phyloP scores from a whole-genome alignment of 129 eudicot species.

The Saussurea involucrata region DNA sequence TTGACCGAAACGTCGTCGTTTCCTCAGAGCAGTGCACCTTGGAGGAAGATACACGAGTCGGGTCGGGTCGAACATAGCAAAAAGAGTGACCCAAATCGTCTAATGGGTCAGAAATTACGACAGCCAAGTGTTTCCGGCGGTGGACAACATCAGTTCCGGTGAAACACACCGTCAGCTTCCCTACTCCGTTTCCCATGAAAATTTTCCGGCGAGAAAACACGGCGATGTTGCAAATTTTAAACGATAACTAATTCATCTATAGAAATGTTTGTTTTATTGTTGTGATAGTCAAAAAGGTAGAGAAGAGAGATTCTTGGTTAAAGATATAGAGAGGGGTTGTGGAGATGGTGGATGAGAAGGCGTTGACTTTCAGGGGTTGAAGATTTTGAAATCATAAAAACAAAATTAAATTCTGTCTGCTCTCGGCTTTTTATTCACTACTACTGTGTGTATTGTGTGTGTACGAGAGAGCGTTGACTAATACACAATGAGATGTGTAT shows the following conservation, averaged over 20 bases:
- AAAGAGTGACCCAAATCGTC: conserved; percentile 97
- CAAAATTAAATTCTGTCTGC: conserved; percentile 31
- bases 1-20: conserved; percentile 67
- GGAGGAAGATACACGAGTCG: conserved; percentile 47
- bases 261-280: background rate
- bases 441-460: background rate
- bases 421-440: conserved; percentile 13
- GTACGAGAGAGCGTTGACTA: conserved; percentile 41
- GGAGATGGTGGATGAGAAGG: conserved; percentile 40
- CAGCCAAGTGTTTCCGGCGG: conserved; percentile 46
- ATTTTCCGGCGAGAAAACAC: background rate
- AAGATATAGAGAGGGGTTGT: conserved; percentile 28
- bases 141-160: conserved; percentile 50
- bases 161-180: conserved; percentile 79
- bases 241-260: background rate
- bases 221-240: background rate
- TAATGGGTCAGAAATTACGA: conserved; percentile 52
- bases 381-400: conserved; percentile 51
- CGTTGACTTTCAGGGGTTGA: conserved; percentile 63
- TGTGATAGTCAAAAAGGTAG: conserved; percentile 26
- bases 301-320: conserved; percentile 20
- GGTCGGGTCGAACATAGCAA: conserved; percentile 86
- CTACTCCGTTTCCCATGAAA: conserved; percentile 79
- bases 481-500: background rate
- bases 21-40: conserved; percentile 80